Base-by-base conservation (phyloP, 495 filamentous ascomycete genomes). In the Xylaria palmicola region DNA sequence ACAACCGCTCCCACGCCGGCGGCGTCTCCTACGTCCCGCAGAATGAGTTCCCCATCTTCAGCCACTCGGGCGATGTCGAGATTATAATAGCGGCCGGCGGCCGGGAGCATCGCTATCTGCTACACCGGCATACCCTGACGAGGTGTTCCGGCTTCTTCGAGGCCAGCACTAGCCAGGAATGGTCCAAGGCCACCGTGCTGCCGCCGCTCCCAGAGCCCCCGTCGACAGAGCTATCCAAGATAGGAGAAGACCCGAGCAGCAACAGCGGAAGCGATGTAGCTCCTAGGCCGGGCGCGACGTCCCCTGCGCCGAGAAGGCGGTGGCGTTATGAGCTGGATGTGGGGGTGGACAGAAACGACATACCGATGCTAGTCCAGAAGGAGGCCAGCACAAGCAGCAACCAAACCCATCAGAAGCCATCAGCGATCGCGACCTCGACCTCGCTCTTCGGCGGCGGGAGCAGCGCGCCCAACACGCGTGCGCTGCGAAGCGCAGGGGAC, bases 61-160 rank as follows among this genome's bases (percentile, higher is more conserved):
- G 86, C 40, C 88, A 95, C 62, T 91, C 87, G 24, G 92, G 92
- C 68, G 92, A 97, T 72, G 90, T 95, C 65, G 92, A 97, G 77
- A 90, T 97, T 62, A 68, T 93, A 39, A 86, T 96, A 60, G 74
- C 73, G 40, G 85, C 82, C 20, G 86, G 85, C 50, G 81, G 86
- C 37, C 86, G 88, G 62, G 90, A 93, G 73, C 87, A 86, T 69
- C 84, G 90, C 24, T 97, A 96, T 69, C 82, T 96, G 39, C 83
- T 97, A 19, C 92, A 97, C 74, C 83, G 87, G 40, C 77, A 96
- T 65, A 95, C 92, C 26, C 74, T 97, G 64, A 84, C 89, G 36
- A 89, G 94, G 76, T 93, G 90, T 67, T 95, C 92, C 12, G 92
- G 91, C 1, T 96, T 95, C 76, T 97, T 96, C 74, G 90, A 95